Evolutionary conservation across 768 basidiomycete species (phyloP), one percentile per base, ranked within the genome.

Genomic region (Auricularia cornea): DNA sequence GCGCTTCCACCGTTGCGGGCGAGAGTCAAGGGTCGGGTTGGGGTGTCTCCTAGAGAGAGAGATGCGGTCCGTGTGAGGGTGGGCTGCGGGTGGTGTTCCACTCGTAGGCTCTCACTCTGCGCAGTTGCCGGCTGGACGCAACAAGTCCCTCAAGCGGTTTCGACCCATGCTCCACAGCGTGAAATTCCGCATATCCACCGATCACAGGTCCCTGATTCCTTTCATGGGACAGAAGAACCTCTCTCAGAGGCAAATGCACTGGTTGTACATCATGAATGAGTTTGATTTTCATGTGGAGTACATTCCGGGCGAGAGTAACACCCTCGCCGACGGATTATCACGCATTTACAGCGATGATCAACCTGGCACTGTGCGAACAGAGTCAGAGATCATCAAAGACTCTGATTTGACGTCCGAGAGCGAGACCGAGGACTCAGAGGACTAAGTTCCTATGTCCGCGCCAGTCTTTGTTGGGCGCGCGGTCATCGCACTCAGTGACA

Each of bases 231-330:
- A 80, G 62, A 67, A 66, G 12, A 66, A 77, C 3, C 41, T 79
- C 8, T 76, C 75, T 0, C 70, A 69, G 0, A 63, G 75, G 1
- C 79, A 79, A 31, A 73, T 71, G 0, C 66, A 74, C 0, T 80
- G 79, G 80, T 29, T 76, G 3, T 74, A 78, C 18, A 72, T 71
- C 1, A 26, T 76, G 0, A 63, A 63, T 14, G 66, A 75, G 23
- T 77, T 72, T 28, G 67, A 75, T 33, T 76, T 74, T 23, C 48
- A 60, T 1, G 66, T 76, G 1, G 32, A 65, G 3, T 75, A 77
- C 23, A 60, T 77, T 1, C 71, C 69, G 0, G 78, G 79, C 0
- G 60, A 40, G 0, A 70, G 72, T 3, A 79, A 78, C 59, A 59
- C 68, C 0, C 52, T 77, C 0, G 72, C 75, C 0, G 78, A 79